Evolutionary conservation across 1,284 basidiomycete genomes (phyloP), one percentile per base, ranked within the genome.

Genomic region (Ganoderma lingzhi): DNA sequence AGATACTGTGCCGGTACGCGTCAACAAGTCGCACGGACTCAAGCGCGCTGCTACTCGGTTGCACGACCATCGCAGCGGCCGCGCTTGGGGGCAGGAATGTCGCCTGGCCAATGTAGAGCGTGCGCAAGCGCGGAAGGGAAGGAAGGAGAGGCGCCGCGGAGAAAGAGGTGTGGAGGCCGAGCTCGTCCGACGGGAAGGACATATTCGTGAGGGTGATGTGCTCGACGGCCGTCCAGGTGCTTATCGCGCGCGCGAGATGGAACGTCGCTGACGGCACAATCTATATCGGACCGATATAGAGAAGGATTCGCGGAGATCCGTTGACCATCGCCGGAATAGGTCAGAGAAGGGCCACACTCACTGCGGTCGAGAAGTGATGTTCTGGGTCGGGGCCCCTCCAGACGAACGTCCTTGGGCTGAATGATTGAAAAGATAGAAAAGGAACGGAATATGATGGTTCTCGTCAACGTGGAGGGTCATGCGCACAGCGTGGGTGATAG

Each of bases 341-440:
- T 17, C 12, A 6, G 28, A 45, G 17, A 39, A 17, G 32, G 19
- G 32, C 37, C n/a, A 42, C 37, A 81, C 86, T 74, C 74, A 88
- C 88, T 23, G 88, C 86, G 19, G 81, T 87, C 1, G 88, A 88
- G 75, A 88, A 88, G 73, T 89, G 86, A 71, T 89, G 87, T 23
- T 83, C 84, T 39, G 88, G 87, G 71, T 88, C 87, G 6, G 87
- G 87, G 6, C 88, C 86, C 41, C 80, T 84, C 89, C 89, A 90
- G 28, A 79, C 78, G 72, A 90, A 88, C 23, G 71, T 76, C 64
- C 77, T 79, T 45, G 88, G 86, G 69, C 88, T 90, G 64, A 39
- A 41, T 51, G 44, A 8, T 37, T n/a, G 37, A 59, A n/a, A 12
- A 14, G 23, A 28, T 12, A 63, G 10, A 39, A 45, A 4, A 5